phyloP scores from a whole-genome alignment of 208 protist species.

The Acanthamoeba culbertsoni region DNA sequence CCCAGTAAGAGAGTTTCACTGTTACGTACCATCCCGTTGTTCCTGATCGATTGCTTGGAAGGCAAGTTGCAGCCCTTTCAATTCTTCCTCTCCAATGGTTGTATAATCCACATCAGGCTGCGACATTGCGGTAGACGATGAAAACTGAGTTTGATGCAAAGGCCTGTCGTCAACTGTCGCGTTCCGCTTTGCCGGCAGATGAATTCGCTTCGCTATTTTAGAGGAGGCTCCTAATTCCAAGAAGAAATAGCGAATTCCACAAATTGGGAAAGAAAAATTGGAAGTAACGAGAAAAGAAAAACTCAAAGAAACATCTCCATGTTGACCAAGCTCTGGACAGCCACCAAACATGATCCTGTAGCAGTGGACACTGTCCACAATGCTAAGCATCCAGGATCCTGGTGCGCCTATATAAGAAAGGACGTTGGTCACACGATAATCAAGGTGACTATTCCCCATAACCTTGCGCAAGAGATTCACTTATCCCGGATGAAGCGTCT shows the following conservation, averaged over 20 bases:
- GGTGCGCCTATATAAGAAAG: not conserved
- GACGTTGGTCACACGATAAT: not conserved
- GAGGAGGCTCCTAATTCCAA: no score
- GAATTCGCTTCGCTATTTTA: no score
- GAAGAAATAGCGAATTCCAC: no score
- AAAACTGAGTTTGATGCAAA: no score
- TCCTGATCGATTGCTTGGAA: conserved; percentile 14
- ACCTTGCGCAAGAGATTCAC: not conserved
- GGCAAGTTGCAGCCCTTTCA: not conserved
- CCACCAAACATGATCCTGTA: not conserved
- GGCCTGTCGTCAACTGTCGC: no score
- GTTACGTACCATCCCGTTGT: not conserved
- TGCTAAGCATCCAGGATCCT: not conserved
- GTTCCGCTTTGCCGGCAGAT: no score
- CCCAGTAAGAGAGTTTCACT: not conserved
- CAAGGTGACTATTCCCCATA: not conserved
- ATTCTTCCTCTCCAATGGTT: not conserved
- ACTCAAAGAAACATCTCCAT: not conserved
- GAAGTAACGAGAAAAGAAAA: not conserved
- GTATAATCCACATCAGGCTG: conserved; percentile 12
- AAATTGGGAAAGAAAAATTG: not conserved
- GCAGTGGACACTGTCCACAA: not conserved
- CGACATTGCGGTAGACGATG: no score
- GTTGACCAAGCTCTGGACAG: not conserved
- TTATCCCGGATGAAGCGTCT: not conserved